These are phyloP conservation scores for Termitomyces bulborhizus DNA, from an alignment of 768 basidiomycete species.

Conservation along the genomic window DNA sequence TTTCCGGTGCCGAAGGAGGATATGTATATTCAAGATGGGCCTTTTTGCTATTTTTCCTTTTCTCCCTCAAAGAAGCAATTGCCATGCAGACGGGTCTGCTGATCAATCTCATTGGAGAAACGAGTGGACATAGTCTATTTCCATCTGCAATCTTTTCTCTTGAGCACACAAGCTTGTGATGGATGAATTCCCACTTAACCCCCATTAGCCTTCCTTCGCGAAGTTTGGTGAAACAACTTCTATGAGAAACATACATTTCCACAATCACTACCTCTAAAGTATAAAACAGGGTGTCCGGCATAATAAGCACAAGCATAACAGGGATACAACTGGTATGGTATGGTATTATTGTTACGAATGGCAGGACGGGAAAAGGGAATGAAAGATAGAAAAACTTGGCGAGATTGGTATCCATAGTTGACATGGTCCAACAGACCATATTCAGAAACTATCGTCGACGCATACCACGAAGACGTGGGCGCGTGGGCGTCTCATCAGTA, in stretches of 20 bases:
- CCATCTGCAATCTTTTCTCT: neutral
- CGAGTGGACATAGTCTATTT: neutral
- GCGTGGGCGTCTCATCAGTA: conserved; percentile 51
- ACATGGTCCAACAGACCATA: neutral
- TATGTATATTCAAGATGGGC: neutral
- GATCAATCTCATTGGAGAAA: neutral
- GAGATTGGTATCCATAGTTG: neutral
- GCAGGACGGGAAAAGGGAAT: neutral
- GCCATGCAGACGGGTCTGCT: neutral
- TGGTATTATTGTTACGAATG: neutral
- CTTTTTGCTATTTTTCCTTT: neutral
- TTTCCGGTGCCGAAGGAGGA: conserved; percentile 1
- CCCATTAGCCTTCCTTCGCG: neutral
- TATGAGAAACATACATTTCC: conserved; percentile 3
- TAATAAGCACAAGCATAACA: neutral
- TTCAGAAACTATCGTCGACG: conserved; percentile 31
- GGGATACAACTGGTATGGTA: neutral
- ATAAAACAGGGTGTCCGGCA: neutral
- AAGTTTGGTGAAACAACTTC: neutral
- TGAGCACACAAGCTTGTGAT: neutral
- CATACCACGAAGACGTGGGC: conserved; percentile 45
- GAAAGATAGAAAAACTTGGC: neutral
- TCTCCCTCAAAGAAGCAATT: neutral
- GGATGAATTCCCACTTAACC: neutral
- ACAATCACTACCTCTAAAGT: conserved; percentile 1